Evolutionary conservation across 192 early-diverging fungal species (phyloP).

Genomic region (Phlyctochytrium bullatum): DNA sequence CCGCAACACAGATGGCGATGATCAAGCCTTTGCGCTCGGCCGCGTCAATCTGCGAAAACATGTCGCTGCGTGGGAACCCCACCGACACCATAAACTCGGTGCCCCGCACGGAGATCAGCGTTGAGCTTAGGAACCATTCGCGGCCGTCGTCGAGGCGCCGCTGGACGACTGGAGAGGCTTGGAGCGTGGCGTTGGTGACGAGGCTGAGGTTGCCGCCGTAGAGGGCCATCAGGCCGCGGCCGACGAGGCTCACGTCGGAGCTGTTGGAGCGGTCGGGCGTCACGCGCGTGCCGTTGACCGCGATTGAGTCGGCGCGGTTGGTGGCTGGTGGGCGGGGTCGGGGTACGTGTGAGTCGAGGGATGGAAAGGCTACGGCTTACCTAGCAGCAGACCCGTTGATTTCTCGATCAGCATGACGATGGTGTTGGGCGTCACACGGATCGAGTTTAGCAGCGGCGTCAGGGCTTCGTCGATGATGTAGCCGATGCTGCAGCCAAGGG

Average conservation of each 20-base stretch:
- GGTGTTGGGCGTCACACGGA: not conserved
- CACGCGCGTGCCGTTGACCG: conserved; percentile 1
- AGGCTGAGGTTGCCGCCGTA: not conserved
- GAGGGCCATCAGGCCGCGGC: not conserved
- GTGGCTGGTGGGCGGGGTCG: too few relatives aligned
- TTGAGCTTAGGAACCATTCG: not conserved
- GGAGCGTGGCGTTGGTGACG: not conserved
- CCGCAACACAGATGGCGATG: not conserved
- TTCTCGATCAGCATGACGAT: conserved; percentile 2
- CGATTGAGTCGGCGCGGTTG: not conserved
- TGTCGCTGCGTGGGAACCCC: not conserved
- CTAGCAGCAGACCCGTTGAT: not conserved
- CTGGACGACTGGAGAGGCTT: not conserved
- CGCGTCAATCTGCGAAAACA: not conserved
- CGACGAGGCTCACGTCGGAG: not conserved
- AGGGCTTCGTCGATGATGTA: not conserved
- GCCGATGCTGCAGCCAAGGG: not conserved
- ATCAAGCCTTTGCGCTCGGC: not conserved
- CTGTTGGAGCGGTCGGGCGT: not conserved
- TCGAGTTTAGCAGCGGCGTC: not conserved
- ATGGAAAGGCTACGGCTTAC: not conserved
- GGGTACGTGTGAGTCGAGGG: too few relatives aligned
- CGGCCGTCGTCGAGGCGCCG: not conserved
- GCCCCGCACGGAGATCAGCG: not conserved
- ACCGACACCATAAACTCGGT: not conserved